A percentile compares a stretch with the other conserved stretches of the same genome.
Evolutionary conservation across 345 rosid genomes (phyloP).

Genomic region (Gynandropsis gynandra): DNA sequence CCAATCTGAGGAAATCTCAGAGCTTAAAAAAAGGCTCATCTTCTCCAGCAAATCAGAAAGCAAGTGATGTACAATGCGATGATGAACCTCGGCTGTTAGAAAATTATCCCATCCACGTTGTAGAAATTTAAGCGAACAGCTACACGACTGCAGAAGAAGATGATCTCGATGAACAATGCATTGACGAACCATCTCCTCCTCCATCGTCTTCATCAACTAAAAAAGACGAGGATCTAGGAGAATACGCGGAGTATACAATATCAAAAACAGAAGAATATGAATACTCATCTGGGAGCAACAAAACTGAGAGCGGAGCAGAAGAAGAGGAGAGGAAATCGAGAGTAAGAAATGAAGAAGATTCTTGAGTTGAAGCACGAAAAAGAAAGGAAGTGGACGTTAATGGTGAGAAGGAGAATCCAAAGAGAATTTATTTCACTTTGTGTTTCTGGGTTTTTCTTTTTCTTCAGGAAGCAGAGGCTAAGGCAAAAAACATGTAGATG

Average conservation of each 20-base stretch:
- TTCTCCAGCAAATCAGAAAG: slow-evolving; percentile 34
- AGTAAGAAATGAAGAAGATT: slow-evolving; percentile 30
- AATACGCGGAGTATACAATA: slow-evolving; percentile 26
- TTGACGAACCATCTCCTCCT: slow-evolving; percentile 25
- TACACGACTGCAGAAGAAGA: slow-evolving; percentile 20
- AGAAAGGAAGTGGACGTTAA: slow-evolving; percentile 57
- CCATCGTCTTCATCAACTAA: too few relatives aligned
- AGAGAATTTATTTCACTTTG: background rate
- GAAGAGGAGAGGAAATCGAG: too few relatives aligned
- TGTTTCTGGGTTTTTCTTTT: slow-evolving; percentile 9
- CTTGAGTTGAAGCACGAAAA: slow-evolving; percentile 36
- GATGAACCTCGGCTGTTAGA: slow-evolving; percentile 28
- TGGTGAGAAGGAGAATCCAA: slow-evolving; percentile 37
- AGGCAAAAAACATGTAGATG: slow-evolving; percentile 59
- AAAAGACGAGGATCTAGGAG: slow-evolving; percentile 33
- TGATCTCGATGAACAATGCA: slow-evolving; percentile 32
- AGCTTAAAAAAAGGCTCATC: slow-evolving; percentile 34
- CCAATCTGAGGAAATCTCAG: slow-evolving; percentile 35
- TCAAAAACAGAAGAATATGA: slow-evolving; percentile 39
- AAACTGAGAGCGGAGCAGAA: too few relatives aligned
- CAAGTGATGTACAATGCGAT: slow-evolving; percentile 8
- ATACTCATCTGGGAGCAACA: too few relatives aligned
- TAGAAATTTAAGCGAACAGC: slow-evolving; percentile 47
- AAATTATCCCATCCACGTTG: slow-evolving; percentile 38
- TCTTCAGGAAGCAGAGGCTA: slow-evolving; percentile 67